These are phyloP conservation scores for Populus hybrid DNA, from an alignment of 441 rosid genomes.

Conservation along the genomic window DNA sequence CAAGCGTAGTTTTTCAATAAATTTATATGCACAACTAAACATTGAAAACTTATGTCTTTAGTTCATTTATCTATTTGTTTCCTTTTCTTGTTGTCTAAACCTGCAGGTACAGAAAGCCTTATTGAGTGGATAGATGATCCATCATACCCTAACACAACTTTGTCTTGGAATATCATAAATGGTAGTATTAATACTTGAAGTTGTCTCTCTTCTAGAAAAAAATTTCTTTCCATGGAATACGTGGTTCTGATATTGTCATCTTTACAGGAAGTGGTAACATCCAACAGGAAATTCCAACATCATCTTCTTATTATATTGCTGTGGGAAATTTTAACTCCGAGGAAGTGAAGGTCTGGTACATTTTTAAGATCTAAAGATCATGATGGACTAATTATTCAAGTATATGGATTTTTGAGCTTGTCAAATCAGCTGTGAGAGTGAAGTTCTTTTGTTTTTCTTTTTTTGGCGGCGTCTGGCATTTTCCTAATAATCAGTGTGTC, in stretches of 20 bases:
- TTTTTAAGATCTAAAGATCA: neutral
- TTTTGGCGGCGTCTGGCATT: neutral
- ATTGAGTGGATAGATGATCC: slow-evolving; percentile 55
- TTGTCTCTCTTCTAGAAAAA: neutral
- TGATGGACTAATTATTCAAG: neutral
- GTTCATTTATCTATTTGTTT: neutral
- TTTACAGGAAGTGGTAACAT: slow-evolving; percentile 48
- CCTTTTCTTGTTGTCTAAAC: neutral
- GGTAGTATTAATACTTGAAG: slow-evolving; percentile 29
- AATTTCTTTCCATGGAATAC: slow-evolving; percentile 1
- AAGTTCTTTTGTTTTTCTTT: neutral
- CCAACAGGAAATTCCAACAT: slow-evolving; percentile 34
- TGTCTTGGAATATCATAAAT: slow-evolving; percentile 53
- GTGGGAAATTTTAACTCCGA: slow-evolving; percentile 46
- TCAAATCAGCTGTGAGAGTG: neutral
- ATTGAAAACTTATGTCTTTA: neutral
- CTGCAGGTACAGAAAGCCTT: slow-evolving; percentile 47
- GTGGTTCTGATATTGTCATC: neutral
- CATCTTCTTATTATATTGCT: slow-evolving; percentile 49
- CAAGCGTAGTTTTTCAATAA: neutral
- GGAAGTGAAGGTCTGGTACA: slow-evolving; percentile 42
- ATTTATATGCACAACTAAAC: neutral
- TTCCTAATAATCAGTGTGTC: neutral
- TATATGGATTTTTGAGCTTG: neutral
- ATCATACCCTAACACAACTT: slow-evolving; percentile 48